phyloP scores from a whole-genome alignment of 169 alveolate species.

The Plasmodium relictum region DNA sequence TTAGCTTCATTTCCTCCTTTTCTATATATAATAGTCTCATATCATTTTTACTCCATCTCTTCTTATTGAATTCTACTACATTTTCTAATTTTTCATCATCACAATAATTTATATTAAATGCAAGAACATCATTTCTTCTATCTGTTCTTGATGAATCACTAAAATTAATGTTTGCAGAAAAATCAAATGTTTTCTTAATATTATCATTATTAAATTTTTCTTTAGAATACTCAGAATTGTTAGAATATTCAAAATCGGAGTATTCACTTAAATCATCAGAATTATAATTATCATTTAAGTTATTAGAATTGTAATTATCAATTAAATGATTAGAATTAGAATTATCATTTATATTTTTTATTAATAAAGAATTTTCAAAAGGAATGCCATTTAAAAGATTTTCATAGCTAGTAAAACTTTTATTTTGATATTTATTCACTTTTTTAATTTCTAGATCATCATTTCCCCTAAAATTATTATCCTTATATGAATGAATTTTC shows the following conservation, averaged over 20 bases:
- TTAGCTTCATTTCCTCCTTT: background rate
- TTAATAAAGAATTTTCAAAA: background rate
- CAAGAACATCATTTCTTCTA: background rate
- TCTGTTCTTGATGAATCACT: background rate
- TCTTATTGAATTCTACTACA: background rate
- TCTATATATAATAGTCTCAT: background rate
- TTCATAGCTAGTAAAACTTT: background rate
- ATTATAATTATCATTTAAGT: background rate
- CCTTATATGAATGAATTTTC: background rate
- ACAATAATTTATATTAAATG: background rate
- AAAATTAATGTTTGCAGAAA: background rate
- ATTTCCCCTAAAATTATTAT: background rate
- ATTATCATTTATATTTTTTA: background rate
- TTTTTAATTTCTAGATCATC: background rate
- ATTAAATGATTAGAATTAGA: background rate
- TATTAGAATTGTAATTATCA: background rate
- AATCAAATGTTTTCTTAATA: background rate
- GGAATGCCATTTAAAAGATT: too few species aligned
- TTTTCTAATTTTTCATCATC: background rate
- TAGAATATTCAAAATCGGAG: background rate
- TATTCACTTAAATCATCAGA: background rate
- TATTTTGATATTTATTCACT: background rate
- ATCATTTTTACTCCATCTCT: background rate
- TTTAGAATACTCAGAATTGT: background rate
- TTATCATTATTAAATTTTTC: background rate